These are phyloP conservation scores for Geotrichum klebahnii DNA, from an alignment of 1,139 yeast genomes.

Conservation along the genomic window DNA sequence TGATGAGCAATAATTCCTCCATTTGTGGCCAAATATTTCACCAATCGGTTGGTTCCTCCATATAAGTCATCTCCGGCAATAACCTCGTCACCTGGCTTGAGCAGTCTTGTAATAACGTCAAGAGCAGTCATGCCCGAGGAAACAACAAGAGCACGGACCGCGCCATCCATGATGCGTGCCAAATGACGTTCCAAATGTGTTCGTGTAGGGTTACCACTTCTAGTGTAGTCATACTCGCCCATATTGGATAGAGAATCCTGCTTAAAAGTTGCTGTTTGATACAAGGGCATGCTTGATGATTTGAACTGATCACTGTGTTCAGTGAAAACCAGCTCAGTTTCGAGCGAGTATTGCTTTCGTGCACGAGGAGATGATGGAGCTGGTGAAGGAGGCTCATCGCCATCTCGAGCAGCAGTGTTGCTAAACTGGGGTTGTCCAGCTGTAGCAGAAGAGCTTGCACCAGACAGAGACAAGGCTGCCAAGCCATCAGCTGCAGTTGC, in stretches of 20 bases:
- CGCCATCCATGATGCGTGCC: constrained; percentile 65
- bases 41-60: constrained; percentile 85
- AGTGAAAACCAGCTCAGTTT: constrained; percentile 70
- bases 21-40: constrained; percentile 64
- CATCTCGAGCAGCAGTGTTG: constrained; percentile 23
- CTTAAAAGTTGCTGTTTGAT: constrained; percentile 90
- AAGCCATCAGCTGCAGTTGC: too few relatives aligned
- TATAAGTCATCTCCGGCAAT: constrained; percentile 91
- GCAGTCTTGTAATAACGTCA: constrained; percentile 72
- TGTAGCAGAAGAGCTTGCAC: too few relatives aligned
- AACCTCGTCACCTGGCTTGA: constrained; percentile 75
- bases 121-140: constrained; percentile 91
- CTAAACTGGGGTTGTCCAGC: constrained; percentile 10
- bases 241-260: constrained; percentile 68
- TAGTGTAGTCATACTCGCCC: constrained; percentile 86
- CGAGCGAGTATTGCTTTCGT: constrained; percentile 42
- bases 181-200: constrained; percentile 72
- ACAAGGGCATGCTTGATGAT: constrained; percentile 82
- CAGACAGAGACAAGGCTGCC: too few relatives aligned
- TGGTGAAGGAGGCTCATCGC: constrained; percentile 39
- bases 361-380: constrained; percentile 40
- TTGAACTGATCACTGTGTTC: constrained; percentile 68
- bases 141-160: constrained; percentile 71
- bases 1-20: constrained; percentile 70
- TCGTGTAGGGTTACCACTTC: constrained; percentile 94